Evolutionary conservation across 2,329 filamentous ascomycete genomes (phyloP).

Genomic region (Colletotrichum scovillei): DNA sequence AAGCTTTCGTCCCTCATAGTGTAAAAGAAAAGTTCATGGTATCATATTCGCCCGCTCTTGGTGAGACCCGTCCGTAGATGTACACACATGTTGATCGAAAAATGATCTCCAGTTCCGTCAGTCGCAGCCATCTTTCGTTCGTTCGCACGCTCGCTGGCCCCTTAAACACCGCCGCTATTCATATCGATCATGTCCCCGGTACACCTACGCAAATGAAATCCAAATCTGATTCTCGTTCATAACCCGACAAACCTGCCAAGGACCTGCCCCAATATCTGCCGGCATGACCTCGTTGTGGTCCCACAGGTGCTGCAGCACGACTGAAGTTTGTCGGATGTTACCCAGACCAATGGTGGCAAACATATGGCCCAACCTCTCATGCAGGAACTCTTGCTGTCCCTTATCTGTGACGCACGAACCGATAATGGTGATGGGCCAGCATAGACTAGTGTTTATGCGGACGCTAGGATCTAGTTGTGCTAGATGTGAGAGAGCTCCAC

Average conservation of each 20-base stretch:
- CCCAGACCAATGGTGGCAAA: constrained; percentile 53
- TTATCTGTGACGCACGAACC: constrained; percentile 49
- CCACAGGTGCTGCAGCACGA: constrained; percentile 57
- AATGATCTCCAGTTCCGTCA: too few species aligned
- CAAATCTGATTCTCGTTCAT: constrained; percentile 59
- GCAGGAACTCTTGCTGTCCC: constrained; percentile 49
- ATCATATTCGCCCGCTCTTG: neutral
- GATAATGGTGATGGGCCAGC: constrained; percentile 52
- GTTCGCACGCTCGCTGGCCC: neutral
- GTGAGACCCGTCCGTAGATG: neutral
- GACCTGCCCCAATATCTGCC: constrained; percentile 40
- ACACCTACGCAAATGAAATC: constrained; percentile 58
- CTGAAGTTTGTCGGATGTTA: constrained; percentile 56
- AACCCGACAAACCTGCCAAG: constrained; percentile 56
- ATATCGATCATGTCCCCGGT: neutral
- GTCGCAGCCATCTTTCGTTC: neutral
- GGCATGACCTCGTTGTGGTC: constrained; percentile 34
- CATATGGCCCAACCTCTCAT: constrained; percentile 48
- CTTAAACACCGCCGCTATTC: neutral
- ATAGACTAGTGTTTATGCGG: constrained; percentile 53
- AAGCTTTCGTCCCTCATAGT: neutral
- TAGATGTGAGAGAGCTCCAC: constrained; percentile 45
- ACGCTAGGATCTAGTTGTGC: constrained; percentile 45
- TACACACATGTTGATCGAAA: neutral
- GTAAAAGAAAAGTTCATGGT: neutral